A percentile compares a stretch with the other conserved stretches of the same genome.
phyloP scores from a whole-genome alignment of 768 basidiomycete genomes.

The Coprinopsis cinerea region DNA sequence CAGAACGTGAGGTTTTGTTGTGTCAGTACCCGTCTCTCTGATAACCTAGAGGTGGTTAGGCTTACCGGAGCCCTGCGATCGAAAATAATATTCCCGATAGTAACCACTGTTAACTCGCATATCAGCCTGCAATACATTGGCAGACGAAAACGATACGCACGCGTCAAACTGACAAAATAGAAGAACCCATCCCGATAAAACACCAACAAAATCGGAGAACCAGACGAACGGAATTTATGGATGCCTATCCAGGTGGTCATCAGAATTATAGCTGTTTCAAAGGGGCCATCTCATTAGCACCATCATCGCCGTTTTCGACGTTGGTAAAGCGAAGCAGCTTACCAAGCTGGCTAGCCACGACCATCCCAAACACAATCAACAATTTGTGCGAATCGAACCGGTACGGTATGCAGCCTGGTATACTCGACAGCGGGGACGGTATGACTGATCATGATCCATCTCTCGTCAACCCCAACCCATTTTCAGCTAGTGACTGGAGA shows the following conservation, averaged over 20 bases:
- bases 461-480: no score
- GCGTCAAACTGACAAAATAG: not conserved
- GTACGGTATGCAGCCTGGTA: not conserved
- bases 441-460: no score
- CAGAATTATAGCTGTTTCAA: not conserved
- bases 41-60: not conserved
- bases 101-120: not conserved
- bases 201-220: not conserved
- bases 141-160: not conserved
- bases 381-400: not conserved
- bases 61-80: constrained; percentile 4
- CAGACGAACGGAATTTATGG: not conserved
- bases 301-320: not conserved
- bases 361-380: not conserved
- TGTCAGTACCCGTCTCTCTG: not conserved
- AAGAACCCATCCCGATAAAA: constrained; percentile 4
- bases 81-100: constrained; percentile 12
- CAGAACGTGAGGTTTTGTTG: not conserved
- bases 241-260: not conserved
- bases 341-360: constrained; percentile 2
- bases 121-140: not conserved
- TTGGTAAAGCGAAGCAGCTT: not conserved
- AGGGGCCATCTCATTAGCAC: not conserved
- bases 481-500: not conserved
- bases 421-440: not conserved